Percentiles rank a stretch among this genome's conserved stretches.
phyloP scores from a whole-genome alignment of 2,329 filamentous ascomycete species.

The Dactylellina sp. region DNA sequence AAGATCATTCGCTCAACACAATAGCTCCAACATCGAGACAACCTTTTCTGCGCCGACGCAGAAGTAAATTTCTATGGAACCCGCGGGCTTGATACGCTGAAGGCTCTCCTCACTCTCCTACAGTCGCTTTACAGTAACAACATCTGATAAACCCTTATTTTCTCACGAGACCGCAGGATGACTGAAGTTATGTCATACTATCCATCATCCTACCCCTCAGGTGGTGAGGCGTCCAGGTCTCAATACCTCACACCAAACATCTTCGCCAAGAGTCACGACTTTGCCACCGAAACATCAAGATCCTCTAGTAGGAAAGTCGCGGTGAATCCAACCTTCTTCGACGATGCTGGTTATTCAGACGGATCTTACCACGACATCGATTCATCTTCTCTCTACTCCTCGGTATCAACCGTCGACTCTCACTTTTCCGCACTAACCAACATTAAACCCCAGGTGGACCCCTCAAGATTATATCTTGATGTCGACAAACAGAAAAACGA shows the following conservation, averaged over 20 bases:
- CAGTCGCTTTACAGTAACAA: not conserved
- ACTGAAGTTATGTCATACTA: conserved; percentile 52
- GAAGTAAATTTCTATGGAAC: not conserved
- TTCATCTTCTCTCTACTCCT: conserved; percentile 35
- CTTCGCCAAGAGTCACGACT: conserved; percentile 21
- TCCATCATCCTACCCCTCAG: conserved; percentile 31
- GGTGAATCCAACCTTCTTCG: conserved; percentile 50
- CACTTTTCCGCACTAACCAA: conserved; percentile 50
- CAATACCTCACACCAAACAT: conserved; percentile 32
- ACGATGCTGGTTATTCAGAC: conserved; percentile 38
- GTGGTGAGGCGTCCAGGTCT: conserved; percentile 33
- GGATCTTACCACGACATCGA: conserved; percentile 35
- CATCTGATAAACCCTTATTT: not conserved
- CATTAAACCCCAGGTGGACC: conserved; percentile 38
- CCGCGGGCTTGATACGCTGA: conserved; percentile 1
- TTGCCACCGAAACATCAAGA: conserved; percentile 14
- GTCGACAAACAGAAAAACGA: conserved; percentile 41
- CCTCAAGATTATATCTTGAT: conserved; percentile 50
- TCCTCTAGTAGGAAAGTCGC: conserved; percentile 38
- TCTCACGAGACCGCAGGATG: conserved; percentile 20
- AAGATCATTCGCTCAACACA: not conserved
- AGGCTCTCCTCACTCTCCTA: not conserved
- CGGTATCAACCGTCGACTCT: conserved; percentile 48
- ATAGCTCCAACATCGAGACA: conserved; percentile 9
- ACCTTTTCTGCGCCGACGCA: too few relatives aligned